Evolutionary conservation across 2,329 filamentous ascomycete species (phyloP).

Genomic region (Laburnicola sp.): DNA sequence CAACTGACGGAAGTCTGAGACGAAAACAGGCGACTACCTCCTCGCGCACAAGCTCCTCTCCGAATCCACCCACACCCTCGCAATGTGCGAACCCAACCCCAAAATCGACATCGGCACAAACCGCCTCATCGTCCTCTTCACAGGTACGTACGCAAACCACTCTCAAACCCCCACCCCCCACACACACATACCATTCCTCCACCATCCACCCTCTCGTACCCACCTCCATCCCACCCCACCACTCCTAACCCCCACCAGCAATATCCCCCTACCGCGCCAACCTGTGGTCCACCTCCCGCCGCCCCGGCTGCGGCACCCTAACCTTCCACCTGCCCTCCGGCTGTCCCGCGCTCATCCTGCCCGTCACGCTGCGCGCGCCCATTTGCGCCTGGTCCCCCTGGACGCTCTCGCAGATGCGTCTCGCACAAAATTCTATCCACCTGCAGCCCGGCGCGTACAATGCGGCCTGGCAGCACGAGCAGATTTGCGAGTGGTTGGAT

Average conservation of each 20-base stretch:
- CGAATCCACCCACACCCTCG: constrained; percentile 36
- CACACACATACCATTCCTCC: too few species aligned
- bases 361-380: constrained; percentile 33
- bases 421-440: constrained; percentile 11
- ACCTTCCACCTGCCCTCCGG: constrained; percentile 45
- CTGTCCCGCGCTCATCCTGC: constrained; percentile 43
- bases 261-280: constrained; percentile 42
- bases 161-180: too few species aligned
- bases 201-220: too few species aligned
- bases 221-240: too few species aligned
- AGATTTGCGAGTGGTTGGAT: constrained; percentile 44
- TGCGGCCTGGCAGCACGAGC: constrained; percentile 37
- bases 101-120: constrained; percentile 35
- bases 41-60: constrained; percentile 43
- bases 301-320: constrained; percentile 43
- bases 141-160: too few species aligned
- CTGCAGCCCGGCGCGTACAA: constrained; percentile 21
- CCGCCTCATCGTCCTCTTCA: constrained; percentile 43
- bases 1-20: too few species aligned
- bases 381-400: constrained; percentile 41
- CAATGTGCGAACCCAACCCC: constrained; percentile 38
- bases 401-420: constrained; percentile 39
- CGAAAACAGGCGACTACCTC: constrained; percentile 42
- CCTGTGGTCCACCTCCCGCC: constrained; percentile 45
- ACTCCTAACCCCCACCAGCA: too few species aligned